A percentile compares a stretch with the other conserved stretches of the same genome.
phyloP scores from a whole-genome alignment of 306 rosid species.

The Trifolium dubium region DNA sequence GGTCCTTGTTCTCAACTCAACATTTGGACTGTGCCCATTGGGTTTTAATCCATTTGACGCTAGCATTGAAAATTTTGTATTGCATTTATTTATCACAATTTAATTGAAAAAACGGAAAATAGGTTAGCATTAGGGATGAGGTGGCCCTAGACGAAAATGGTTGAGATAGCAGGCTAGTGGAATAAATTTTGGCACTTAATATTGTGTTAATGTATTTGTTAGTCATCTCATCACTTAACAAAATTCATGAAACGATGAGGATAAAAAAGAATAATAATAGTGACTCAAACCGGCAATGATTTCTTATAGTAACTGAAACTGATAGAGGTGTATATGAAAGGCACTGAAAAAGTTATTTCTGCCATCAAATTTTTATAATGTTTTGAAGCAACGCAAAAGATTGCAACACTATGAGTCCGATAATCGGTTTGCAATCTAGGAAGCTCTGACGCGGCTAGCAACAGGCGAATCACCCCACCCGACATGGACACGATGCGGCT shows the following conservation, averaged over 20 bases:
- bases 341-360: not conserved
- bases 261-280: not conserved
- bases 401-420: not conserved
- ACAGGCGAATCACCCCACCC: too few relatives aligned
- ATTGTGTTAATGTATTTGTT: not conserved
- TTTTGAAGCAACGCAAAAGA: not conserved
- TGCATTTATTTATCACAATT: constrained; percentile 29
- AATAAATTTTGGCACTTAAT: not conserved
- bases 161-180: not conserved
- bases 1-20: constrained; percentile 29
- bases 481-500: too few relatives aligned
- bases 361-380: constrained; percentile 2
- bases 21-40: constrained; percentile 17
- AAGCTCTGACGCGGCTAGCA: too few relatives aligned
- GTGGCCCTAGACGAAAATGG: not conserved
- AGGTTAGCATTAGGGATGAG: not conserved
- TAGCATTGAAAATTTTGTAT: constrained; percentile 15
- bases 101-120: constrained; percentile 1
- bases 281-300: not conserved
- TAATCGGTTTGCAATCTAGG: not conserved
- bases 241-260: not conserved
- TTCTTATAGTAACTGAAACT: not conserved
- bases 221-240: not conserved
- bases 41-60: constrained; percentile 19
- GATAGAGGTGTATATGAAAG: not conserved